phyloP scores from a whole-genome alignment of 768 basidiomycete genomes.

The Lyophyllum shimeji region DNA sequence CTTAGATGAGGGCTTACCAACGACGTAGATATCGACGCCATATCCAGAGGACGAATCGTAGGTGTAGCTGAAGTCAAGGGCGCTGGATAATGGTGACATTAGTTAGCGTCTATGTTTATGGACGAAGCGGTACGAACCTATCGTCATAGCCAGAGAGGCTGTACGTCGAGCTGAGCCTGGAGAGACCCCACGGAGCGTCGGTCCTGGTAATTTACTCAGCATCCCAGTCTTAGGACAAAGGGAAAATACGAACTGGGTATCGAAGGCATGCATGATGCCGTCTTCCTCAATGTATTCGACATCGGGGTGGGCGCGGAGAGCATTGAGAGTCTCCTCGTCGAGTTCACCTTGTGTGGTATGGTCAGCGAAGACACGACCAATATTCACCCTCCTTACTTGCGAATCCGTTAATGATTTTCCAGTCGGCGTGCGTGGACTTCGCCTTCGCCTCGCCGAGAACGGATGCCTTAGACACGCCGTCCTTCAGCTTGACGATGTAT shows the following conservation, averaged over 20 bases:
- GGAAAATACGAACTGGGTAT: slow-evolving; percentile 19
- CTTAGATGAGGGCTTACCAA: slow-evolving; percentile 26
- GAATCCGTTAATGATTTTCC: slow-evolving; percentile 30
- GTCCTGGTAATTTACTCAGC: slow-evolving; percentile 12
- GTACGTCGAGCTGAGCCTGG: slow-evolving; percentile 21
- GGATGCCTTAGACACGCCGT: slow-evolving; percentile 22
- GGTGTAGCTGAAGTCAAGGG: slow-evolving; percentile 12
- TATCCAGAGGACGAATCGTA: slow-evolving; percentile 13
- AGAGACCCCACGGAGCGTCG: slow-evolving; percentile 33
- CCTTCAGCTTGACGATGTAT: slow-evolving; percentile 33
- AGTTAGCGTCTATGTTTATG: background rate
- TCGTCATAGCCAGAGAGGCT: slow-evolving; percentile 14
- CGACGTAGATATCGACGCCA: slow-evolving; percentile 33
- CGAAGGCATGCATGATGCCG: slow-evolving; percentile 23
- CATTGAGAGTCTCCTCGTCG: slow-evolving; percentile 18
- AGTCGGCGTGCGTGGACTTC: slow-evolving; percentile 19
- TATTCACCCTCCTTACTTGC: slow-evolving; percentile 20
- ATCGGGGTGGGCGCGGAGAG: slow-evolving; percentile 21
- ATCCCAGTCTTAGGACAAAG: no score
- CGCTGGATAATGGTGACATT: slow-evolving; percentile 1
- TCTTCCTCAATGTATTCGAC: slow-evolving; percentile 21
- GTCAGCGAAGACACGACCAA: background rate
- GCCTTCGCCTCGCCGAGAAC: slow-evolving; percentile 11
- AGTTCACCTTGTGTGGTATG: slow-evolving; percentile 10
- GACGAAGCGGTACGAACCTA: background rate